Evolutionary conservation across 2,329 filamentous ascomycete genomes (phyloP), one percentile per base, ranked within the genome.

Genomic region (Calonectria leucothoes): DNA sequence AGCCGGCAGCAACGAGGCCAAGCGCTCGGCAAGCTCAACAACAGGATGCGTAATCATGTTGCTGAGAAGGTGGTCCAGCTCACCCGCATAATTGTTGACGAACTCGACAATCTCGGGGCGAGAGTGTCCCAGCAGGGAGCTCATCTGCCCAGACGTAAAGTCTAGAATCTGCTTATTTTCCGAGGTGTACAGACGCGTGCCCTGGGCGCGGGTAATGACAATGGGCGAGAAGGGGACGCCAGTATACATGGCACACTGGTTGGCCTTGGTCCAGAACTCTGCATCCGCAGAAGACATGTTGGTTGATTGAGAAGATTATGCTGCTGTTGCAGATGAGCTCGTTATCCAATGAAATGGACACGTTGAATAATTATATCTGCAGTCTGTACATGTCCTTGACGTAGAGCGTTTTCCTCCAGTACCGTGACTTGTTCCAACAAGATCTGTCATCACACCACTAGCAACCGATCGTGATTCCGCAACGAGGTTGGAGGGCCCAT

Each of bases 71-170:
- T 92, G 90, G 75, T 92, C 90, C 2, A 92, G 85, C 33, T 87
- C 79, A 0, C 80, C 83, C 4, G 87, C 87, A 72, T 90, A 84
- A 4, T 86, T 77, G 31, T 84, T 81, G 8, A 91, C 86, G 0
- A 88, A 87, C 29, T 87, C 79, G 10, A 91, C 89, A 61, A 92
- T 89, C 73, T 92, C 90, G 0, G 89, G 88, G 73, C 92, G 87
- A 0, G 85, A 87, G 77, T 92, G 90, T 3, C 90, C 90, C 0
- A 92, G 83, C 0, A 92, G 84, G 7, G 86, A 90, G 69, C 85
- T 88, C 89, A 91, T 91, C 76, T 92, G 90, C 25, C 90, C 89
- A 0, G 89, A 91, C 1, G 89, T 91, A 76, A 88, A 92, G 81
- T 92, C 90, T 3, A 92, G 85, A 70, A 91, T 88, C 55, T 84